Evolutionary conservation across 345 rosid genomes (phyloP).

Genomic region (Arabidopsis suecica): DNA sequence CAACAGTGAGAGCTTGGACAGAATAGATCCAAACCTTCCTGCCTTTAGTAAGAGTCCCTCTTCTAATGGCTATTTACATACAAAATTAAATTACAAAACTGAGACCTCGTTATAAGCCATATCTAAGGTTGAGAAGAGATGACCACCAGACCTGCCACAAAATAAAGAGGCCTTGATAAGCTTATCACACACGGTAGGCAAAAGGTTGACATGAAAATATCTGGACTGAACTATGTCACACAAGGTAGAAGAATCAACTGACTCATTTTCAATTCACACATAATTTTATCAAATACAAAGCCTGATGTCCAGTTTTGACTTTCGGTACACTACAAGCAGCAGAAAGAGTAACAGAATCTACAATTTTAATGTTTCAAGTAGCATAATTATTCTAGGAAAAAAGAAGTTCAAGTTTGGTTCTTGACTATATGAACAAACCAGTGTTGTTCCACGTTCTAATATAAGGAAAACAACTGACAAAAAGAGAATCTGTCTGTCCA

Average conservation of each 20-base stretch:
- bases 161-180: conserved; percentile 18
- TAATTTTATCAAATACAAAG: conserved; percentile 1
- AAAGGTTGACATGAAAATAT: conserved; percentile 6
- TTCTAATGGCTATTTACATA: conserved; percentile 45
- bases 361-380: background rate
- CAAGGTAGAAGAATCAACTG: conserved; percentile 2
- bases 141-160: conserved; percentile 41
- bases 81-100: conserved; percentile 20
- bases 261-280: background rate
- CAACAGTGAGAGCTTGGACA: conserved; percentile 5
- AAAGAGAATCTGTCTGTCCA: background rate
- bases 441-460: background rate
- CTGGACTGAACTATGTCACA: background rate
- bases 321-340: conserved; percentile 2
- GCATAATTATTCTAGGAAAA: background rate
- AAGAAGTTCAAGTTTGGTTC: conserved; percentile 13
- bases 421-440: conserved; percentile 4
- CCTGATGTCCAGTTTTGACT: background rate
- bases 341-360: background rate
- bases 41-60: conserved; percentile 48
- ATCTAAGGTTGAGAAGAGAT: conserved; percentile 22
- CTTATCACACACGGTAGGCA: background rate
- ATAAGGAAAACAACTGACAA: background rate
- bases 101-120: conserved; percentile 31
- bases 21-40: conserved; percentile 32